Base-by-base conservation (phyloP, 495 filamentous ascomycete genomes). In the Parathielavia appendiculata region DNA sequence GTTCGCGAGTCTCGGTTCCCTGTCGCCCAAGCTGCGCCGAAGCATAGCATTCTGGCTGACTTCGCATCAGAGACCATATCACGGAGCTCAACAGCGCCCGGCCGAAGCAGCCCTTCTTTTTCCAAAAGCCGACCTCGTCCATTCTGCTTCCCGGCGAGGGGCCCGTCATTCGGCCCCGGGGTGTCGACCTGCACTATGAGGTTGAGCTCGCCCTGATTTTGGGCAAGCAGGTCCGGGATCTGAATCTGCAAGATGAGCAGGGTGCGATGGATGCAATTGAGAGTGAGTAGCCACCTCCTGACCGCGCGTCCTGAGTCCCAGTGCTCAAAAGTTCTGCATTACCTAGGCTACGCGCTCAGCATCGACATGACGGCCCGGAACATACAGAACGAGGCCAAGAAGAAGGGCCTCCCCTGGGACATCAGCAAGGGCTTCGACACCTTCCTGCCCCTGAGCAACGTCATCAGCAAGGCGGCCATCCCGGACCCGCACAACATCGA, bases 361-460 rank as follows among this genome's bases (percentile, higher is more conserved):
- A 95, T 96, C 65, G 91, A 96, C 73, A 92, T 96, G 90, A 96
- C 91, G 8, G 91, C 87, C 4, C 87, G 91, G 59, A 95, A 96
- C 70, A 80, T 89, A 43, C 93, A 98, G 77, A 88, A 96, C 59
- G 87, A 95, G 75, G 93, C 91, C 55, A 97, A 97, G 81, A 89
- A 88, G 75, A 95, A 95, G 77, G 89, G 92, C 16, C 83, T 97
- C n/a, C 93, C 93, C 16, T 98, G 93, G 93, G 82, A 85, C 55
- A 93, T 96, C 60, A 84, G 87, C 58, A 98, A 98, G 76, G 95
- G 95, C 40, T 97, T 96, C 71, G 95, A 97, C 67, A 97, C 93
- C 20, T 98, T 98, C 79, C 79, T 92, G 11, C 93, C 93, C 47
- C 80, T 98, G 58, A 87, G 83, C 61, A 74, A 86, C 41, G 78